These are phyloP conservation scores for Fusarium domesticum DNA, from an alignment of 2,329 filamentous ascomycete genomes.

Conservation along the genomic window DNA sequence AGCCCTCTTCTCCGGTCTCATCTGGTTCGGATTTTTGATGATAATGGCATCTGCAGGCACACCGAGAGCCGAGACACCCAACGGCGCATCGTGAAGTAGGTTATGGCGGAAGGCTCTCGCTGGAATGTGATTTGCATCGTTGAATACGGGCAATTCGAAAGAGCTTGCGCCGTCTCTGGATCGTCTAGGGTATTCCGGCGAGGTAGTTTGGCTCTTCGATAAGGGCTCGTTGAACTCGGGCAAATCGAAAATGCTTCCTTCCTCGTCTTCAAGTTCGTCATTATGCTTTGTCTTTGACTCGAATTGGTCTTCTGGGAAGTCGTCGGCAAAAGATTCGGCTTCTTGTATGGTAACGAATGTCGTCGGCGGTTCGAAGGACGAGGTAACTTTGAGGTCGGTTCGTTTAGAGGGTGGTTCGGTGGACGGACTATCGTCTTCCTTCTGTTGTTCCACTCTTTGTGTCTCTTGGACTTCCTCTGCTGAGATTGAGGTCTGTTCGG, in stretches of 20 bases:
- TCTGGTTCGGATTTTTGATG: slow-evolving; percentile 39
- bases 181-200: background rate
- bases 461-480: background rate
- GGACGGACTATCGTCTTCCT: background rate
- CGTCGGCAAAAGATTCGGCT: background rate
- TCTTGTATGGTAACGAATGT: background rate
- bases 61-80: slow-evolving; percentile 37
- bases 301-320: background rate
- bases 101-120: slow-evolving; percentile 21
- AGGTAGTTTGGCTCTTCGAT: background rate
- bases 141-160: background rate
- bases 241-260: background rate
- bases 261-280: background rate
- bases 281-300: background rate
- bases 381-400: background rate
- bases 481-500: background rate
- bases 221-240: background rate
- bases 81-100: slow-evolving; percentile 29
- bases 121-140: background rate
- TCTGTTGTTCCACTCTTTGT: background rate
- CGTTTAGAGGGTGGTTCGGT: background rate
- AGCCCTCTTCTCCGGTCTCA: slow-evolving; percentile 19
- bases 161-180: background rate
- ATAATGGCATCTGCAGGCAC: slow-evolving; percentile 45
- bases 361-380: background rate